Evolutionary conservation across 1,139 yeast species (phyloP).

Genomic region (Suhomyces wounanorum): DNA sequence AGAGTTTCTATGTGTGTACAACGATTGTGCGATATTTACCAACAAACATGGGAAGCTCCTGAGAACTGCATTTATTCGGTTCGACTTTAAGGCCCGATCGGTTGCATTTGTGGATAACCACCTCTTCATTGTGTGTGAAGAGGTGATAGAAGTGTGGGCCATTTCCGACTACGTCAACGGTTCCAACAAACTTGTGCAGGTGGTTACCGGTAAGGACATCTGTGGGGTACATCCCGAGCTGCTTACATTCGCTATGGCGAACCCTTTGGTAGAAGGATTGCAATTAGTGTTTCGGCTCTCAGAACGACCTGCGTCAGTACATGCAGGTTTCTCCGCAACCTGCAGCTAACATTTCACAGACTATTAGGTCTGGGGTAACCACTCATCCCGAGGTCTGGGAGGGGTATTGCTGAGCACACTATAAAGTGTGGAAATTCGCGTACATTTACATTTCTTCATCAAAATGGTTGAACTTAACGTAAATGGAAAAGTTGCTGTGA

Average conservation of each 20-base stretch:
- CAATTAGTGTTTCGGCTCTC: constrained; percentile 50
- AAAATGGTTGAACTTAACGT: constrained; percentile 51
- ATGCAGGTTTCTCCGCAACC: constrained; percentile 2
- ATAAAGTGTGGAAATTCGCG: neutral
- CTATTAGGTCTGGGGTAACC: constrained; percentile 1
- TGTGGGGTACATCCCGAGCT: constrained; percentile 45
- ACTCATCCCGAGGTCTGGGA: constrained; percentile 1
- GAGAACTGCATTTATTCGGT: constrained; percentile 56
- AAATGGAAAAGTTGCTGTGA: constrained; percentile 65
- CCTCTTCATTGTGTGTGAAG: constrained; percentile 64
- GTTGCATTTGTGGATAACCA: constrained; percentile 61
- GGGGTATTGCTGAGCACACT: constrained; percentile 1
- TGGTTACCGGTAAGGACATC: constrained; percentile 70
- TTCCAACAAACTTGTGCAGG: constrained; percentile 63
- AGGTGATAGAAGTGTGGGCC: constrained; percentile 69
- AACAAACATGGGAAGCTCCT: constrained; percentile 67
- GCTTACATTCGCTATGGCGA: constrained; percentile 62
- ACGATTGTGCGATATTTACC: constrained; percentile 69
- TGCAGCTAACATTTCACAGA: neutral
- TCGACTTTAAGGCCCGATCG: constrained; percentile 61
- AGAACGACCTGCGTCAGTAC: neutral
- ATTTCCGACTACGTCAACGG: constrained; percentile 54
- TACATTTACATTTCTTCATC: neutral
- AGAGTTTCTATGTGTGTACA: constrained; percentile 64
- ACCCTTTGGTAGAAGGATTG: constrained; percentile 65